Evolutionary conservation across 2,329 filamentous ascomycete species (phyloP).

Genomic region (Ophiostoma himal-ulmi): DNA sequence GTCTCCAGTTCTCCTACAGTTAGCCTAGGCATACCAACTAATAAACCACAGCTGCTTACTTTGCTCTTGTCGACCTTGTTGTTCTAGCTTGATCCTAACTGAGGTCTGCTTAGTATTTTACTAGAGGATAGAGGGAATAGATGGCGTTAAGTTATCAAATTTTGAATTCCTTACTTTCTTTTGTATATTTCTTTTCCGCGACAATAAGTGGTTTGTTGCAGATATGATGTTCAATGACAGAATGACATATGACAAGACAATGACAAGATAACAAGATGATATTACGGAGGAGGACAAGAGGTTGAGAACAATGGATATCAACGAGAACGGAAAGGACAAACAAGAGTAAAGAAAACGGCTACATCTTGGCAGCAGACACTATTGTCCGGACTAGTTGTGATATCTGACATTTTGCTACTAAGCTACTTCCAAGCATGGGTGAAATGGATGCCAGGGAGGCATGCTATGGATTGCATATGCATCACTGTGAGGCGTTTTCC

Average conservation of each 20-base stretch:
- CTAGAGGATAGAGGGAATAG: not conserved
- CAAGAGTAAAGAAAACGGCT: not conserved
- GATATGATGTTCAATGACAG: not conserved
- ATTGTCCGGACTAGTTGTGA: not conserved
- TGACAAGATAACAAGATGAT: not conserved
- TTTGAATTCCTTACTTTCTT: not conserved
- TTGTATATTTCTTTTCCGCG: not conserved
- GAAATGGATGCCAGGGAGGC: no score
- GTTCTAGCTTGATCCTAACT: not conserved
- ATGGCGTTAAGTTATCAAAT: no score
- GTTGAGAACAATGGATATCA: not conserved
- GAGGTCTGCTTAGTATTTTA: not conserved
- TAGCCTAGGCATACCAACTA: not conserved
- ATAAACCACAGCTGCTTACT: not conserved
- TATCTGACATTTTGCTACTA: not conserved
- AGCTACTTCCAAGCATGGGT: no score
- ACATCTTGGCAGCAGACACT: not conserved
- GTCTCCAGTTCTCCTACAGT: not conserved
- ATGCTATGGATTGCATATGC: not conserved
- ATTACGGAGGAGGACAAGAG: not conserved
- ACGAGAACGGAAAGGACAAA: not conserved
- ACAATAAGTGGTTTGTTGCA: no score
- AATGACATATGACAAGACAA: not conserved
- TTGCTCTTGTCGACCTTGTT: not conserved
- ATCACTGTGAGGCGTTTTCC: not conserved